phyloP scores from a whole-genome alignment of 1,139 yeast genomes.

The Saccharomyces hybrid region DNA sequence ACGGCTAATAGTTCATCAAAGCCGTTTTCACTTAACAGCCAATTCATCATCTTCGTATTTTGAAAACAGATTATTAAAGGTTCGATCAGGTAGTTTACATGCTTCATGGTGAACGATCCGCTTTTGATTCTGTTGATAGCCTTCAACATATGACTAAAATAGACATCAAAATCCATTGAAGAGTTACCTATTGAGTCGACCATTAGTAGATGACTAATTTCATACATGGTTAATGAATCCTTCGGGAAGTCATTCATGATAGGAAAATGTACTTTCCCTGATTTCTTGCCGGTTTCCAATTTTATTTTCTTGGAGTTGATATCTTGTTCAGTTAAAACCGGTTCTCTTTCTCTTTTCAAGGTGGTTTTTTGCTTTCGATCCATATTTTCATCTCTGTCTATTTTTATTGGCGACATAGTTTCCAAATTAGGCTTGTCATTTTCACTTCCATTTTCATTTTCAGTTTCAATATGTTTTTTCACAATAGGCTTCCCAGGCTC shows the following conservation, averaged over 20 bases:
- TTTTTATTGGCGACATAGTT: not conserved
- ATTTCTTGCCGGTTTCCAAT: not conserved
- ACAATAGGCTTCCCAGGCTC: not conserved
- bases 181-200: not conserved
- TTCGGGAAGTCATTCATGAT: constrained; percentile 6
- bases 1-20: constrained; percentile 16
- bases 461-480: too few relatives aligned
- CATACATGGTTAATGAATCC: constrained; percentile 15
- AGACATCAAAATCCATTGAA: constrained; percentile 3
- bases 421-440: not conserved
- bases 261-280: not conserved
- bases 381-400: not conserved
- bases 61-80: constrained; percentile 13
- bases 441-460: not conserved
- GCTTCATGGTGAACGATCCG: constrained; percentile 25
- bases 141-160: constrained; percentile 13
- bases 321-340: not conserved
- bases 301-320: constrained; percentile 1
- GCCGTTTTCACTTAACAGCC: constrained; percentile 21
- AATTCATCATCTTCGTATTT: constrained; percentile 11
- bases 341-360: not conserved
- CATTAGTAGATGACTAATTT: constrained; percentile 11
- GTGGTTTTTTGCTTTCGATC: not conserved
- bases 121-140: constrained; percentile 21
- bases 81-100: constrained; percentile 20